A percentile compares a stretch with the other conserved stretches of the same genome.
phyloP scores from a whole-genome alignment of 192 early-diverging fungal genomes.

The Umbelopsis vinacea region DNA sequence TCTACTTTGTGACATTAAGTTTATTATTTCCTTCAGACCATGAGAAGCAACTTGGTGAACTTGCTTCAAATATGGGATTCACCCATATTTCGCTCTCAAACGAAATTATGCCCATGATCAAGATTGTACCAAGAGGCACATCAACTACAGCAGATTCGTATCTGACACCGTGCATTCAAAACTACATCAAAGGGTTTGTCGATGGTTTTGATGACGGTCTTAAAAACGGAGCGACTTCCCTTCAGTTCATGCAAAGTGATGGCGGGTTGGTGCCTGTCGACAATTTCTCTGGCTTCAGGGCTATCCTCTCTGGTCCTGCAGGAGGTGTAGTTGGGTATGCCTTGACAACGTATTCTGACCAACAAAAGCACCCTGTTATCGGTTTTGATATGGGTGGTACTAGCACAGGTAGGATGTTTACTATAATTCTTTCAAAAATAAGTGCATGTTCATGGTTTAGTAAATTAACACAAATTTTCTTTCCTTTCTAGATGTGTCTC shows the following conservation, averaged over 20 bases:
- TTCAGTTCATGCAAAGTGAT: slow-evolving; percentile 98
- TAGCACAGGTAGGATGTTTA: slow-evolving; percentile 52
- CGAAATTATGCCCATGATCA: slow-evolving; percentile 88
- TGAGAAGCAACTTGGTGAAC: slow-evolving; percentile 68
- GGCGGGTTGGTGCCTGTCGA: slow-evolving; percentile 90
- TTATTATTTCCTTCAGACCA: slow-evolving; percentile 53
- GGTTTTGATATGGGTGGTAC: slow-evolving; percentile 98
- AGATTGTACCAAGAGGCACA: slow-evolving; percentile 91
- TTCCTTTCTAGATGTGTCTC: slow-evolving; percentile 78
- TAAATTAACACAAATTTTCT: slow-evolving; percentile 23
- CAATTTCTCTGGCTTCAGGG: slow-evolving; percentile 84
- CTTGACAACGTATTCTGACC: slow-evolving; percentile 53
- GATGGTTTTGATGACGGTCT: slow-evolving; percentile 78
- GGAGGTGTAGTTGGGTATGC: slow-evolving; percentile 90
- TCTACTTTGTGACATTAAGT: no score
- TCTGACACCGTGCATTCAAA: slow-evolving; percentile 88
- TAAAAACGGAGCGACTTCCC: slow-evolving; percentile 33
- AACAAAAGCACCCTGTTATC: slow-evolving; percentile 70
- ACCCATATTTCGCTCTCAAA: slow-evolving; percentile 85
- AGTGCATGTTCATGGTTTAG: slow-evolving; percentile 7
- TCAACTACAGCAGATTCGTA: slow-evolving; percentile 93
- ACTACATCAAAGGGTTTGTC: slow-evolving; percentile 85
- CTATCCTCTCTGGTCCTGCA: slow-evolving; percentile 94
- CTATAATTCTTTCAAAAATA: neutral
- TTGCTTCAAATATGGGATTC: slow-evolving; percentile 80